Evolutionary conservation across 2,329 filamentous ascomycete genomes (phyloP), one percentile per base, ranked within the genome.

Genomic region (Fusarium nurragi): DNA sequence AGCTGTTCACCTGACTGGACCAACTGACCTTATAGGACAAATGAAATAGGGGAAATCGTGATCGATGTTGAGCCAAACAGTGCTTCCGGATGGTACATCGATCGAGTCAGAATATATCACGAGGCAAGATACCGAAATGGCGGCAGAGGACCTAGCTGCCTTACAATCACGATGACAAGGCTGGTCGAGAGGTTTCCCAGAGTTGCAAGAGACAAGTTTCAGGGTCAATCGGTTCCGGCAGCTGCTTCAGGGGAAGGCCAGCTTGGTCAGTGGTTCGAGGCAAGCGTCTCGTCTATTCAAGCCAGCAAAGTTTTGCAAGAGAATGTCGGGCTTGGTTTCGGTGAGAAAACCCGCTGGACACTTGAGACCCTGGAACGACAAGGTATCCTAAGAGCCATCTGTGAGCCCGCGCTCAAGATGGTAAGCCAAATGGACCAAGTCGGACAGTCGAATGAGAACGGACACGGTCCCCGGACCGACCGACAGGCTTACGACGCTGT

Each of bases 361-460:
- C 36, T 47, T 7, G 60, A 74, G 1, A 26, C 62, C 19, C 50
- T 77, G 12, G 53, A 69, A 16, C 30, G 46, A 0, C 57, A 70
- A 6, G 70, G 68, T 3, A 45, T 69, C 1, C 65, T 76, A 18
- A 61, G 65, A 18, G 64, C 69, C 12, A 59, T 78, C 6, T 75
- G 70, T 38, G 58, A 64, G 13, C 70, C 73, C 4, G 74, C 72
- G 0, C 32, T 77, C 7, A 60, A 53, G 4, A 75, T 77, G 71
- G 55, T 77, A 12, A 50, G 61, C 1, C 58, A 68, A n/a, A 75
- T 77, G 73, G 75, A 77, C 49, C 36, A 55, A 1, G 60, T 77
- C 13, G 77, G 77, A 1, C 30, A 41, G 5, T 63, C 56, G 3
- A 77, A 77, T 32, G 51, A 70, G 30, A 75, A 75, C 23, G 64